Percentiles rank a stretch among this genome's conserved stretches.
These are phyloP conservation scores for Wakefieldia striispora DNA, from an alignment of 768 basidiomycete species.

Conservation along the genomic window DNA sequence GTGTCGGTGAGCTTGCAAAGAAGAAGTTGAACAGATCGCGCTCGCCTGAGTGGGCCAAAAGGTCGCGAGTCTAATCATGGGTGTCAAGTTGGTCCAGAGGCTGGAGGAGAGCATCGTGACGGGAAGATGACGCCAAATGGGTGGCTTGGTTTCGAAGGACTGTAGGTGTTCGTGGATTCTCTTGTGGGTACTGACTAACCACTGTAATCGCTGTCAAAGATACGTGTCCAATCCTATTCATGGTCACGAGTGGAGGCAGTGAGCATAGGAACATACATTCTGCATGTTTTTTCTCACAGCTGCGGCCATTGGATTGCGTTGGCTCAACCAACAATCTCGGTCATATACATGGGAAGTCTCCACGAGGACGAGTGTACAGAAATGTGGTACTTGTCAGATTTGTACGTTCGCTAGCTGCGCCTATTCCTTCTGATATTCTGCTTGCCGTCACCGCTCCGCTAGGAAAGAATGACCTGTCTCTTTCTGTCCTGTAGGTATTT, in stretches of 20 bases:
- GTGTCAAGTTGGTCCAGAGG: no score
- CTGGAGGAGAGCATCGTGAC: constrained; percentile 31
- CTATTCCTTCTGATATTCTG: not conserved
- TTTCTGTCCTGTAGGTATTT: no score
- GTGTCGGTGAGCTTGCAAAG: no score
- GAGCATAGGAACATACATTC: no score
- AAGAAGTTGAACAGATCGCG: constrained; percentile 45
- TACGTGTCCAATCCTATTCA: no score
- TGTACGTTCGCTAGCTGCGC: not conserved
- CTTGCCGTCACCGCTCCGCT: not conserved
- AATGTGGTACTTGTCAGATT: no score
- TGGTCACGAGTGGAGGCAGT: not conserved
- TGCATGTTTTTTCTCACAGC: not conserved
- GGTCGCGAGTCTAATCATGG: constrained; percentile 46
- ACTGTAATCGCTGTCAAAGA: no score
- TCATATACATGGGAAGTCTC: no score
- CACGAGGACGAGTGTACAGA: no score
- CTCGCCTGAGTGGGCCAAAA: constrained; percentile 42
- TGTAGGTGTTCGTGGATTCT: constrained; percentile 7
- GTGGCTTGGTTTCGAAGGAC: constrained; percentile 28
- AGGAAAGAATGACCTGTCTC: no score
- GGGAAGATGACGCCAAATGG: no score
- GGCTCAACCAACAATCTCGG: no score
- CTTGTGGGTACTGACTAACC: not conserved
- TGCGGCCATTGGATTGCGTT: not conserved